phyloP scores from a whole-genome alignment of 495 filamentous ascomycete genomes.

The Talaromyces stipitatus region DNA sequence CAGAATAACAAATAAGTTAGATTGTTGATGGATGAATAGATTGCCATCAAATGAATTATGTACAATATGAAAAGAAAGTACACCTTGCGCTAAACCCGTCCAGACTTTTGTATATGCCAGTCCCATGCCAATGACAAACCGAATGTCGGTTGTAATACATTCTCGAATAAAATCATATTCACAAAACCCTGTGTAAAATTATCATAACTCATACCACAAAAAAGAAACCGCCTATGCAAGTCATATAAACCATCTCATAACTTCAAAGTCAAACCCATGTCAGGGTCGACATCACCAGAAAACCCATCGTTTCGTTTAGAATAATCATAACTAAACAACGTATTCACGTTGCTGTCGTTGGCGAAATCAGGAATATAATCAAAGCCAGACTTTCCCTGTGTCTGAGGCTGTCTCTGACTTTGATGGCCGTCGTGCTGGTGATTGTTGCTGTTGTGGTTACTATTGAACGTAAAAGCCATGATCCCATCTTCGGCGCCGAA shows the following conservation, averaged over 20 bases:
- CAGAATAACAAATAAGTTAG: neutral
- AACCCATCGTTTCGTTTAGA: neutral
- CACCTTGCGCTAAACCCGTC: neutral
- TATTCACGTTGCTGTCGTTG: neutral
- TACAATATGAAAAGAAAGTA: neutral
- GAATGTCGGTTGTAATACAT: neutral
- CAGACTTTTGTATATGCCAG: slow-evolving; percentile 1
- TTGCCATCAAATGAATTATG: neutral
- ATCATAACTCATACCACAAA: neutral
- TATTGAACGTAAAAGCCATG: neutral
- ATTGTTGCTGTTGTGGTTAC: neutral
- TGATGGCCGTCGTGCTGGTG: too few species aligned
- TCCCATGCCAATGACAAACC: neutral
- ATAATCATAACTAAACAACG: neutral
- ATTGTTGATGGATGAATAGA: neutral
- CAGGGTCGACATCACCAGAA: neutral
- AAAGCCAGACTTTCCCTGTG: neutral
- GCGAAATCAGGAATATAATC: neutral
- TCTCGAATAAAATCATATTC: neutral
- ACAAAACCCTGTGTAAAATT: neutral
- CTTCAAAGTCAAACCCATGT: slow-evolving; percentile 1
- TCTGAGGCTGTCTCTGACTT: neutral
- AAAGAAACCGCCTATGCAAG: neutral
- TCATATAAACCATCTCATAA: neutral
- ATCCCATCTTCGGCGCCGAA: slow-evolving; percentile 24